Base-by-base conservation (phyloP, 2,329 filamentous ascomycete genomes). In the Thermoascus crustaceus region DNA sequence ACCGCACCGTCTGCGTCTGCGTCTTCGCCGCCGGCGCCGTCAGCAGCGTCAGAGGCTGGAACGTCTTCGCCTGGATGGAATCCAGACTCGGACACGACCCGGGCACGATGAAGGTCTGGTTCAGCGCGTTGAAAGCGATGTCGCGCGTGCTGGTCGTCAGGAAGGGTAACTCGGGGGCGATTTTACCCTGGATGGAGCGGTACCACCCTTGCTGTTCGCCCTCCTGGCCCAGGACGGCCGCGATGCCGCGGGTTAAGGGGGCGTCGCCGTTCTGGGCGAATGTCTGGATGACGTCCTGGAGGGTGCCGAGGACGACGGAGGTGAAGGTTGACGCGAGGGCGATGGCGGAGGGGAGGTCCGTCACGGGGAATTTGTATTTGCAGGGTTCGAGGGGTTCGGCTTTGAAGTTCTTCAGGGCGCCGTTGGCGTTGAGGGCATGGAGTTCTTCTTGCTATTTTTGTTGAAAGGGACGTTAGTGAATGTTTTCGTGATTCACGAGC, bases 51-150 rank as follows among this genome's bases (percentile, higher is more conserved):
- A 81, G 56, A 1, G 64, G 47, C 2, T 66, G 62, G 55, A 79
- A 76, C 40, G 70, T 65, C 16, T 71, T 69, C 16, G 81, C 58
- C 6, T 60, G 46, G 47, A 77, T 71, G 19, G 60, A 52, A 25
- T 60, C 48, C 42, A 29, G 26, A 18, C 18, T 29, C 27, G 69
- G 67, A 61, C 79, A 82, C 2, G 68, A 69, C 16, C 64, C 68
- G 0, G 66, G 66, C 1, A 80, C 69, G 41, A 78, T 53, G 47
- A 81, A 80, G 30, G 61, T 53, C 39, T 71, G 64, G 49, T 73
- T 70, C 7, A 82, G 64, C 4, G 73, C 73, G 0, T 71, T 75
- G 57, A 73, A 81, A 23, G 76, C 76, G 44, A 80, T 82, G 2
- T 73, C 57, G 2, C 69, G 69, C 1, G 71, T 67, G 8, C 66